Conservation (phyloP, 2,329 filamentous ascomycete species). For the Penicillium sp. region DNA sequence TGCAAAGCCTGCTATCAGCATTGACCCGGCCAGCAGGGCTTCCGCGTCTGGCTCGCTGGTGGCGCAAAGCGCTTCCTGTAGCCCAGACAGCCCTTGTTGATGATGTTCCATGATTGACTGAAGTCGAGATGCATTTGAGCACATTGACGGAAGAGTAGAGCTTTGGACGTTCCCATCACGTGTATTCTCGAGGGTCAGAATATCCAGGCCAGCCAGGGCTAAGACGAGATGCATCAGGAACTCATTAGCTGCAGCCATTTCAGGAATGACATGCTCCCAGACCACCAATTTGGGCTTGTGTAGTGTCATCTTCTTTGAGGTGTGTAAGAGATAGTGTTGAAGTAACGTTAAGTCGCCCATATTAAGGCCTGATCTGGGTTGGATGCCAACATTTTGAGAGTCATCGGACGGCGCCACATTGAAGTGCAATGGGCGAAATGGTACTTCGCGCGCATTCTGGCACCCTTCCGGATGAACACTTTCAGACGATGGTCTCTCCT, state of each 20-base stretch:
- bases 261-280: constrained; percentile 26
- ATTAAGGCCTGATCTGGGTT: constrained; percentile 7
- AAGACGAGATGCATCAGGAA: constrained; percentile 31
- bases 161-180: background rate
- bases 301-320: constrained; percentile 15
- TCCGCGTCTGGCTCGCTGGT: constrained; percentile 12
- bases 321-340: constrained; percentile 20
- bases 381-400: background rate
- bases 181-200: constrained; percentile 3
- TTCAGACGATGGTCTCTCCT: background rate
- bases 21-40: constrained; percentile 16
- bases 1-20: constrained; percentile 22
- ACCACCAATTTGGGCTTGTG: constrained; percentile 3
- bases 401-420: background rate
- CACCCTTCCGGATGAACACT: background rate
- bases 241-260: constrained; percentile 17
- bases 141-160: background rate
- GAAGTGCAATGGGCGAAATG: constrained; percentile 18
- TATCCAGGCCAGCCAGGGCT: constrained; percentile 25
- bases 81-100: constrained; percentile 21
- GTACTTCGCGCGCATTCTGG: background rate
- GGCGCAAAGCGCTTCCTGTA: constrained; percentile 15
- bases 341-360: constrained; percentile 24
- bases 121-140: background rate
- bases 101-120: constrained; percentile 21